These are phyloP conservation scores for Imleria badia DNA, from an alignment of 768 basidiomycete genomes.

Conservation along the genomic window DNA sequence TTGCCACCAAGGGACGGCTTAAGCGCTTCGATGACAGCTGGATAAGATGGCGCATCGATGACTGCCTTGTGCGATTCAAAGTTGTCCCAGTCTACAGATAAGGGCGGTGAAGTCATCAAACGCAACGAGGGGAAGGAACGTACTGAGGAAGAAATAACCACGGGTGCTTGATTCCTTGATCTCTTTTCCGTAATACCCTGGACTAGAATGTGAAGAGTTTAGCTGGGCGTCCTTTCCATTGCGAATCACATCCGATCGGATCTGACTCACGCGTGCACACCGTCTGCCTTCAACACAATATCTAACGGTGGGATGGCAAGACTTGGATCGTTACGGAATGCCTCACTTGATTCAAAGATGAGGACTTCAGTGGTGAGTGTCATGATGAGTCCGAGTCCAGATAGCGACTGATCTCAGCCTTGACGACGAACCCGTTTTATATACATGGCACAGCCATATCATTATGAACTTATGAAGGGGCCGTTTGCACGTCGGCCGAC, in stretches of 20 bases:
- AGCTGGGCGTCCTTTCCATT: too few relatives aligned
- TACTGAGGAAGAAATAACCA: constrained; percentile 20
- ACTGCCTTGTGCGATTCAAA: constrained; percentile 19
- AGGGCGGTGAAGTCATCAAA: background rate
- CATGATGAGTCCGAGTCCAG: background rate
- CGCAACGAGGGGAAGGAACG: background rate
- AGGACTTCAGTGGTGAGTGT: constrained; percentile 23
- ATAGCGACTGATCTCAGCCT: too few relatives aligned
- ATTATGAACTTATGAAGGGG: too few relatives aligned
- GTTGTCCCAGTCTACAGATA: constrained; percentile 26
- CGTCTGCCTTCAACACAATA: constrained; percentile 8
- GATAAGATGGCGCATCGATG: constrained; percentile 4
- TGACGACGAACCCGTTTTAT: too few relatives aligned
- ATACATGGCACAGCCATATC: too few relatives aligned
- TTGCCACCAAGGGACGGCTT: constrained; percentile 3
- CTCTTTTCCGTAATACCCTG: constrained; percentile 20
- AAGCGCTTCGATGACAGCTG: constrained; percentile 1
- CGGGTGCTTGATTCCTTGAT: constrained; percentile 10
- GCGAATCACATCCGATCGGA: background rate
- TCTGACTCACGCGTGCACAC: constrained; percentile 13
- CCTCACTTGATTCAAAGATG: constrained; percentile 16
- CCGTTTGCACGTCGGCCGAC: too few relatives aligned
- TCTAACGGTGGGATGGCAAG: constrained; percentile 4
- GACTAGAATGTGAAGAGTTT: constrained; percentile 7
- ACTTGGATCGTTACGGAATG: constrained; percentile 1